Percentiles rank a stretch among this genome's conserved stretches.
phyloP scores from a whole-genome alignment of 2,329 filamentous ascomycete genomes.

The Eutypa lata region DNA sequence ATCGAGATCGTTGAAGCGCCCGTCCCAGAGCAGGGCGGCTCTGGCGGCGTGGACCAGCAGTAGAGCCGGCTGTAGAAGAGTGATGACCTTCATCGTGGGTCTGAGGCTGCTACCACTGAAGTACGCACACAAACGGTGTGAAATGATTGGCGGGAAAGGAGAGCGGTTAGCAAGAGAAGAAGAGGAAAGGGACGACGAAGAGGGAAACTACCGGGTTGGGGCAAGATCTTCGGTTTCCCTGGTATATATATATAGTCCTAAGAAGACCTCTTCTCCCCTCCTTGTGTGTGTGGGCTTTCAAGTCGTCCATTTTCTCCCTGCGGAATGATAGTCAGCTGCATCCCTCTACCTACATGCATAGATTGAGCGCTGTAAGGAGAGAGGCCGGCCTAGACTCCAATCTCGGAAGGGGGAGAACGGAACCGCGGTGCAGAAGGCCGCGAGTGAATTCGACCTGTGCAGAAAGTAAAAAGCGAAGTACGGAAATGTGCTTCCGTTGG shows the following conservation, averaged over 20 bases:
- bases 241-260: not conserved
- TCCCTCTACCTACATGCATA: too few species aligned
- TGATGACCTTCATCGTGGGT: conserved; percentile 18
- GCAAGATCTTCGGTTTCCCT: not conserved
- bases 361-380: too few species aligned
- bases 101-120: too few species aligned
- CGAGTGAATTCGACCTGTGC: not conserved
- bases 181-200: not conserved
- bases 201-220: not conserved
- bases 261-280: too few species aligned
- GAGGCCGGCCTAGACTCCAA: not conserved
- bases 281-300: too few species aligned
- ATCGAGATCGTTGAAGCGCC: conserved; percentile 54
- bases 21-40: conserved; percentile 55
- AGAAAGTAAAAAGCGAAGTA: not conserved
- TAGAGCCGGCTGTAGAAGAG: conserved; percentile 8
- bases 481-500: not conserved
- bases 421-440: not conserved
- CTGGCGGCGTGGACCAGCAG: conserved; percentile 20
- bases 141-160: not conserved
- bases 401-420: not conserved
- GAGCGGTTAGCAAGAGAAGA: not conserved
- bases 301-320: too few species aligned
- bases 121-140: too few species aligned
- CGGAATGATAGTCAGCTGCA: too few species aligned